Evolutionary conservation across 257 asterid species (phyloP).

Genomic region (Solanum phureja): DNA sequence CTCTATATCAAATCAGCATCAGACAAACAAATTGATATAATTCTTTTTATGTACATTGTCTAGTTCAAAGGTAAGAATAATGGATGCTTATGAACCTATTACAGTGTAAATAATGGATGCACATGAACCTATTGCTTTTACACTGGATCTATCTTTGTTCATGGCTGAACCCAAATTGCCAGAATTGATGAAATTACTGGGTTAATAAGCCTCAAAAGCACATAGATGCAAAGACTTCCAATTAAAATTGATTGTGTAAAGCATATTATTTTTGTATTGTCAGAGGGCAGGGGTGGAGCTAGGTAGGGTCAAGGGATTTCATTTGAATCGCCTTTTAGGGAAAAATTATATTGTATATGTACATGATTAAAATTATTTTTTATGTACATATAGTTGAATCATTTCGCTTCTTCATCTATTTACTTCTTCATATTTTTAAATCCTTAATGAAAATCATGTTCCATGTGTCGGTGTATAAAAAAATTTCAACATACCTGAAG

Average conservation of each 20-base stretch:
- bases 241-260: not conserved
- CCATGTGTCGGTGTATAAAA: not conserved
- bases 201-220: not conserved
- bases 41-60: not conserved
- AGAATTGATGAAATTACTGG: not conserved
- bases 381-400: not conserved
- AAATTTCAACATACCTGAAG: conserved; percentile 24
- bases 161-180: not conserved
- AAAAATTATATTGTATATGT: not conserved
- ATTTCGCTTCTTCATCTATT: not conserved
- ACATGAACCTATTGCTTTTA: not conserved
- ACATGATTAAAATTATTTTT: not conserved
- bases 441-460: not conserved
- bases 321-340: no score
- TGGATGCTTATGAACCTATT: no score
- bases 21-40: not conserved
- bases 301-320: not conserved
- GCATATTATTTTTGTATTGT: not conserved
- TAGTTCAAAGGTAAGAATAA: not conserved
- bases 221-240: not conserved
- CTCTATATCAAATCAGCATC: not conserved
- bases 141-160: not conserved
- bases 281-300: not conserved
- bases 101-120: not conserved
- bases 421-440: not conserved